Evolutionary conservation across 306 rosid genomes (phyloP).

Genomic region (Luffa aegyptiaca): DNA sequence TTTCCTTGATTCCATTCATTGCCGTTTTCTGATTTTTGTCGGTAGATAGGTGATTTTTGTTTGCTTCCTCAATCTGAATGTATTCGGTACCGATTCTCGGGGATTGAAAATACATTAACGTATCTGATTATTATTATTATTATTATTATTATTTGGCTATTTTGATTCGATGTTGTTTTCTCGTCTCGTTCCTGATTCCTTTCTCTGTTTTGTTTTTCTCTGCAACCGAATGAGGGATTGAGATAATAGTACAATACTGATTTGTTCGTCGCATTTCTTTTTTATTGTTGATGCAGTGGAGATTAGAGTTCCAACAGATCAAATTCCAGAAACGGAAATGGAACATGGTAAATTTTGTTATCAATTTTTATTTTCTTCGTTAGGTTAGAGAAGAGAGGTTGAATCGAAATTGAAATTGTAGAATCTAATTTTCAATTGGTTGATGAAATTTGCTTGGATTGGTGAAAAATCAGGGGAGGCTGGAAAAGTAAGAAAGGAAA

Average conservation of each 20-base stretch:
- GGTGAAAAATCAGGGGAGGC: not conserved
- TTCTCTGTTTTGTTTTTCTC: not conserved
- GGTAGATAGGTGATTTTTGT: not conserved
- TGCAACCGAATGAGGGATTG: not conserved
- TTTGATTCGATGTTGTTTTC: not conserved
- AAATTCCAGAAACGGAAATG: not conserved
- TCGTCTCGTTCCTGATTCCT: not conserved
- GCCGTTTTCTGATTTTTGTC: not conserved
- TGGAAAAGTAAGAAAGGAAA: slow-evolving; percentile 9
- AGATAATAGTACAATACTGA: not conserved
- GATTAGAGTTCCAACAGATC: slow-evolving; percentile 8
- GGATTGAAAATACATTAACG: too few relatives aligned
- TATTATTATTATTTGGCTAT: too few relatives aligned
- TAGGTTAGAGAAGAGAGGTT: not conserved
- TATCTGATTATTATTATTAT: too few relatives aligned
- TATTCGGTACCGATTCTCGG: too few relatives aligned
- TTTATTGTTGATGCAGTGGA: not conserved
- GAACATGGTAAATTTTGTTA: not conserved
- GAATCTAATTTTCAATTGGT: not conserved
- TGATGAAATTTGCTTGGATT: not conserved
- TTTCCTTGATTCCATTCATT: not conserved
- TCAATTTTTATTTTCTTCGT: not conserved
- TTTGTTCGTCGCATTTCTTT: not conserved
- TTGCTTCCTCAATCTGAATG: not conserved
- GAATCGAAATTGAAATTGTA: not conserved